Base-by-base conservation (phyloP, 768 basidiomycete species). In the Sutorius australiensis region DNA sequence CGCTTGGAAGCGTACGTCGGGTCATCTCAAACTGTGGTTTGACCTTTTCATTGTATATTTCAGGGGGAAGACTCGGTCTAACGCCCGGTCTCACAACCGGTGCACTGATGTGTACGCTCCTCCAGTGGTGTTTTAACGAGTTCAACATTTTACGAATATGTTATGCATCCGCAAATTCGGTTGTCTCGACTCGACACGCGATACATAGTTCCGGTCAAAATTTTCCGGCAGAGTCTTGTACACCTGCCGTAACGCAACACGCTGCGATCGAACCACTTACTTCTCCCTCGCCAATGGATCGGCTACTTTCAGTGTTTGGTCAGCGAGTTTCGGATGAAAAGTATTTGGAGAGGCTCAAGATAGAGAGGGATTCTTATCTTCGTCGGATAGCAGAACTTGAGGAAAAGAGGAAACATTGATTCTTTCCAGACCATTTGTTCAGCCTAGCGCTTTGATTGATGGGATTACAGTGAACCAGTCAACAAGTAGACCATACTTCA, bases 121-220 rank as follows among this genome's bases (percentile, higher is more conserved):
- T 91, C 11, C 92, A 95, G 66, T 75, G 81, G 56, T 74, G 74
- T 11, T 83, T 77, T 69, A 95, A 94, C 62, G 86, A 90, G 64
- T 51, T 83, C n/a, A 71, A 71, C 38, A 71, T 92, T 27, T 64
- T 73, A 46, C 77, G 90, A 53, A 71, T 92, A 51, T 77, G 78
- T 65, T 80, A 82, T 52, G 61, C 85, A 41, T 77, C 79, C 33
- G 68, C 67, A 45, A 61, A 56, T 39, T 55, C 46, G 45, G 48
- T 21, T 34, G 16, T 14, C 32, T 12, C 52, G 16, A 21, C 30
- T 32, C 50, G 51, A 36, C 32, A 19, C 4, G 31, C 33, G 11
- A 44, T 24, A 43, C 31, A 52, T 17, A 32, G n/a, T 31, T 48
- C 46, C 34, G 6, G 16, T 32, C 51, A 54, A 49, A 39, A 37